Evolutionary conservation across 805 yeast species (phyloP), one percentile per base, ranked within the genome.

Genomic region (Helenozyma baotianmanensis): DNA sequence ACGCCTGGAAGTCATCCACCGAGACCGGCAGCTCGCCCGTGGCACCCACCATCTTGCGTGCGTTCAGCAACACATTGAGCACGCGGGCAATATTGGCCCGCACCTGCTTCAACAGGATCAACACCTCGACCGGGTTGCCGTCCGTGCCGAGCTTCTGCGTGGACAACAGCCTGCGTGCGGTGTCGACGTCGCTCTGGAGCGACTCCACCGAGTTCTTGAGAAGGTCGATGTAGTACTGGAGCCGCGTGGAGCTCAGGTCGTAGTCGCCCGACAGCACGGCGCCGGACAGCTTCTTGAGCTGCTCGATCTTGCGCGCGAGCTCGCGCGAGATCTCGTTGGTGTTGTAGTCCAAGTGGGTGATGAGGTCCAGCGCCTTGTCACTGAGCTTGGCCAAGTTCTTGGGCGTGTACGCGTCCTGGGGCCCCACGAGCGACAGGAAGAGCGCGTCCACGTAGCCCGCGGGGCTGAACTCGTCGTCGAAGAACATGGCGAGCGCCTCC

Each of bases 151-250:
- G 19, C 27, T 9, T 7, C 6, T 25, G 15, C 10, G 29, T 35
- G 4, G 21, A 26, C 13, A 25, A 5, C 11, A 27, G 30, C 8
- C 23, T 25, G 12, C 36, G 30, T 4, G 39, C 43, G 12, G 16
- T 23, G 13, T 30, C 38, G 11, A 45, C 36, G 14, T 47, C 48
- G 11, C 21, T 26, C n/a, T 75, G 71, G 24, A 82, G 51, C 2
- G 83, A 65, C 26, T 72, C 64, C 15, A 80, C 72, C 0, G 86
- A 72, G 32, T 76, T 72, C 11, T 74, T 68, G 29, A 82, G 55
- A 1, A 80, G 72, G 27, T 78, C 82, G 26, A 78, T 58, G 49
- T 80, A 81, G 53, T 81, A 81, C 43, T 80, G 82, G 29, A 82
- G 56, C 38, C 85, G 65, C 8, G 82, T 72, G 1, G 76, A 67